Evolutionary conservation across 768 basidiomycete species (phyloP), one percentile per base, ranked within the genome.

Genomic region (Lepiota venenata): DNA sequence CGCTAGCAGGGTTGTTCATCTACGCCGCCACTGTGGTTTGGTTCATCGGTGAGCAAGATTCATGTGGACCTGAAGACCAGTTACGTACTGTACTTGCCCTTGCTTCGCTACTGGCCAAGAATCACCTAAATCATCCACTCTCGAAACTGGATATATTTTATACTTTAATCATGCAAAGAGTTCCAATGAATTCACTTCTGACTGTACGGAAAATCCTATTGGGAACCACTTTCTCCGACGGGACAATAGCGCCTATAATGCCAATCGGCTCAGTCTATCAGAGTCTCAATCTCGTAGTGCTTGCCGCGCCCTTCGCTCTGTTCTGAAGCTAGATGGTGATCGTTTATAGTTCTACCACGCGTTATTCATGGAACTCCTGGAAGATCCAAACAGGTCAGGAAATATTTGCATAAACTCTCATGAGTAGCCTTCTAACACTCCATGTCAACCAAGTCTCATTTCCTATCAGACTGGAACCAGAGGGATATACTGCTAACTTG

Each of bases 1-100:
- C 14, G 14, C n/a, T 16, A n/a, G 42, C 40, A 2, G 50, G 50
- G 27, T 32, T 42, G 18, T 43, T 42, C 27, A 44, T 51, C 16
- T 51, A 43, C 12, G 50, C 32, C 3, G 27, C 40, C 14, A 43
- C 50, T 4, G 15, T 51, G 3, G 18, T 43, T n/a, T 32, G 50
- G 2, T 51, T 51, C 9, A 36, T 51, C 10, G 10, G 16, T 10
- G 41, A 51, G 2, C 7, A 14, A 1, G 36, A 51, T 16, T 51
- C 50, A 16, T 20, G 22, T 32, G 50, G 50, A 10, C 50, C 50
- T 5, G 41, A 51, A 21, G 40, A 51, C 14, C 50, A 51, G 37
- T 32, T 51, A 6, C 50, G 18, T 2, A 15, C 20, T 52, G 2
- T n/a, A n/a, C n/a, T 47, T 3, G 32, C 32, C 8, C 32, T 32